Evolutionary conservation across 1,139 yeast genomes (phyloP), one percentile per base, ranked within the genome.

Genomic region (Lodderomyces margitis): DNA sequence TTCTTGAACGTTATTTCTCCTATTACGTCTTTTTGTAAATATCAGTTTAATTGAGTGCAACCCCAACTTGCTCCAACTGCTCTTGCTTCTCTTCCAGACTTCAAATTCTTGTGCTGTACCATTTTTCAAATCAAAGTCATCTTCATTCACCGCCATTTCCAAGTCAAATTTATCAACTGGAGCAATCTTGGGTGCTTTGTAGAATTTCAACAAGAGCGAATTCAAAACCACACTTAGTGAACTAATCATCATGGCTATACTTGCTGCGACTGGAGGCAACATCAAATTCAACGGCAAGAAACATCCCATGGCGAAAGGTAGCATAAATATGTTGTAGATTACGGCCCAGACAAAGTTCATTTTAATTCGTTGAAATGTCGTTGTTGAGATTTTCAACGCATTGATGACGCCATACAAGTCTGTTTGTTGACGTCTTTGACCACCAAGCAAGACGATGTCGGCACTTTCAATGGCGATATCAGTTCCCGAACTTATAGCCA

Each of bases 391-490:
- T 41, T 82, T 83, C 31, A 92, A 61, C 0, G 96, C 87, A 44
- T 83, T 78, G 8, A 83, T 72, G 11, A 91, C 80, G 17, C 91
- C 92, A 20, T 68, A 58, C 37, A 89, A 64, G 31, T 81, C 80
- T 36, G 67, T 61, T 57, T 49, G 74, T 19, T 44, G 48, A 10
- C 48, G 49, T 27, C 53, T 53, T 21, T 53, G 50, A 4, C 66
- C 65, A 3, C 66, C 65, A 52, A 71, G 57, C 25, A 94, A 68
- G n/a, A 92, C 96, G 31, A 91, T 78, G 58, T 89, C 97, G 0
- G 98, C 96, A 20, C 96, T 88, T 51, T 91, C 97, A 53, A 92
- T 86, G 2, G 98, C 98, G 49, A 92, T 87, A 56, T 92, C 98
- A 0, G 98, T 87, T 2, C 98, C 96, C 0, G 95, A 79, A 20